phyloP scores from a whole-genome alignment of 768 basidiomycete species.

The Exidia glandulosa region DNA sequence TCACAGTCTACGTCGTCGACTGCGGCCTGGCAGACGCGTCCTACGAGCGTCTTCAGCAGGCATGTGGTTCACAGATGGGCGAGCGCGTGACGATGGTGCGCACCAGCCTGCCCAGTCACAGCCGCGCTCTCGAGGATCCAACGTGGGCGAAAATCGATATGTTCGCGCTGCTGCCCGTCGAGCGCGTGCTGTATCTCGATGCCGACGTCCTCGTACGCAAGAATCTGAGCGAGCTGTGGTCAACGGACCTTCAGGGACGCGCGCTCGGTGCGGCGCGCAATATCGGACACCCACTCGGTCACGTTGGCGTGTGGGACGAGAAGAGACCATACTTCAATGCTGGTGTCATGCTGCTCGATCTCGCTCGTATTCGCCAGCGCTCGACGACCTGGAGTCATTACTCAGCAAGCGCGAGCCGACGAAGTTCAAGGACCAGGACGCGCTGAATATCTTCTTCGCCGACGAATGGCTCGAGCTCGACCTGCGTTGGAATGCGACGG shows the following conservation, averaged over 20 bases:
- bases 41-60: constrained; percentile 20
- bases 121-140: constrained; percentile 19
- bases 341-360: constrained; percentile 41
- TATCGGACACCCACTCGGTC: constrained; percentile 40
- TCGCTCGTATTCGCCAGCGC: constrained; percentile 25
- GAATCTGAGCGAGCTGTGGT: constrained; percentile 33
- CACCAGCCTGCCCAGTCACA: constrained; percentile 22
- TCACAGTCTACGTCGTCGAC: constrained; percentile 41
- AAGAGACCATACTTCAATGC: constrained; percentile 39
- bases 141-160: constrained; percentile 45
- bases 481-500: constrained; percentile 45
- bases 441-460: constrained; percentile 36
- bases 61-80: constrained; percentile 12
- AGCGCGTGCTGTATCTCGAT: constrained; percentile 42
- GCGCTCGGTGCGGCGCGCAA: constrained; percentile 35
- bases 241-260: constrained; percentile 30
- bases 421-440: constrained; percentile 38
- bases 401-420: constrained; percentile 8
- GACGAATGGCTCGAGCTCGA: constrained; percentile 30
- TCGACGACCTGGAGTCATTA: constrained; percentile 15
- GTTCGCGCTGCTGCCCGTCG: constrained; percentile 33
- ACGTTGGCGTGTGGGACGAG: constrained; percentile 17
- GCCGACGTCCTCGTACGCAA: constrained; percentile 37
- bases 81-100: constrained; percentile 32
- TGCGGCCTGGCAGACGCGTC: constrained; percentile 30